phyloP scores from a whole-genome alignment of 2,329 filamentous ascomycete species.

The Coleophoma eucalyptorum region DNA sequence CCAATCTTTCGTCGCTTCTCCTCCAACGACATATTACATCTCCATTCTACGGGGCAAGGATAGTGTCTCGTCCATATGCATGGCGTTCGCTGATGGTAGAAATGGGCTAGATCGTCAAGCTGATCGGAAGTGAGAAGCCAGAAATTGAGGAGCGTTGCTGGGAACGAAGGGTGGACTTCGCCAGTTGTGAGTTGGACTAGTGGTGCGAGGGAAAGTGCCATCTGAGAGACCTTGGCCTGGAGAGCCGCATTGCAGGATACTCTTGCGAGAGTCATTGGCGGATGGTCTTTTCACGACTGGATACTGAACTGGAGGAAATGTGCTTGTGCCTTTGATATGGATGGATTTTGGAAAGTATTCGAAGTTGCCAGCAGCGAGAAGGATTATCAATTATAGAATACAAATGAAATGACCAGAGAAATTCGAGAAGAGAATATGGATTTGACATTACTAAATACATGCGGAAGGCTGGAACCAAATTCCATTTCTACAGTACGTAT shows the following conservation, averaged over 20 bases:
- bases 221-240: constrained; percentile 57
- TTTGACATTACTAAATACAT: constrained; percentile 2
- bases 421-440: neutral
- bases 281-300: neutral
- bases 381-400: neutral
- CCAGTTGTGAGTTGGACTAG: constrained; percentile 62
- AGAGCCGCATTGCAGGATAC: constrained; percentile 44
- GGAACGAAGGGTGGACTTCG: constrained; percentile 61
- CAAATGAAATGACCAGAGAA: no score
- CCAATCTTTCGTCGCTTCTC: constrained; percentile 69
- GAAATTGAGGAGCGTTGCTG: constrained; percentile 63
- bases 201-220: constrained; percentile 62
- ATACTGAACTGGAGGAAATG: neutral
- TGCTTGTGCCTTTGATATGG: neutral
- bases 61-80: constrained; percentile 54
- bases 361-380: constrained; percentile 19
- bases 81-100: constrained; percentile 68
- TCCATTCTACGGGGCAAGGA: constrained; percentile 66
- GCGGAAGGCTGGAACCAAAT: neutral
- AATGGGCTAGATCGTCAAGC: constrained; percentile 65
- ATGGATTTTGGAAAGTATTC: constrained; percentile 7
- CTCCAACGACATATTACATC: constrained; percentile 45
- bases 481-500: no score
- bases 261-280: constrained; percentile 1
- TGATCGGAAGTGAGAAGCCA: constrained; percentile 70